Evolutionary conservation across 805 yeast genomes (phyloP), one percentile per base, ranked within the genome.

Genomic region (Torulaspora indica): DNA sequence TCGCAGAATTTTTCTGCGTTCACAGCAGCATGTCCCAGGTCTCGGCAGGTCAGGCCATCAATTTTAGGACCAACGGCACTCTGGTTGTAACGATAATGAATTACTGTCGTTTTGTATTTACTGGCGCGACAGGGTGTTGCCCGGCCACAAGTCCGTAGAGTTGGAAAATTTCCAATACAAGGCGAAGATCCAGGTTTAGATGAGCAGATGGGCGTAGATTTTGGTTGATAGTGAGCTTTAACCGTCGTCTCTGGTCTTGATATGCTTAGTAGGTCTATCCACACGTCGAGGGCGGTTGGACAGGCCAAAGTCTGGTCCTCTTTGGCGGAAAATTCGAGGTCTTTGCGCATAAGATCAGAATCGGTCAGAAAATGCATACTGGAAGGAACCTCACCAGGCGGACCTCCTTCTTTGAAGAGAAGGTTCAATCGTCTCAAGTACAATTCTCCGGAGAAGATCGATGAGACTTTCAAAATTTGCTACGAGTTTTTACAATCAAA

Each of bases 391-490:
- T 52, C 67, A 9, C 40, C 48, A 7, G 47, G 51, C 23, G 85
- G 85, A 2, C 86, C 87, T 8, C 71, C 69, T 8, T 73, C 83
- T 13, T 55, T 80, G 20, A 71, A 67, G 46, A 66, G 70, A 41
- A 60, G 67, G 36, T 56, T 67, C 35, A 72, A 67, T 49, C 73
- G 74, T 58, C 48, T 63, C 29, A 70, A 77, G 47, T 88, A 89
- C 66, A 72, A 70, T 42, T 72, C 91, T 2, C 95, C 95, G 8
- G 68, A 63, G 35, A 83, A 81, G 2, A 72, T 89, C 35, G 78
- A 83, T 49, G 85, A 81, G 28, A 83, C 86, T 1, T 89, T 86
- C 64, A 78, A 82, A 43, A 61, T 74, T 35, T 86, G 95, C 7
- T 78, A 83, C 57, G 73, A 78, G 22, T 56, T 78, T 20, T 67